Evolutionary conservation across 768 basidiomycete genomes (phyloP), one percentile per base, ranked within the genome.

Genomic region (Trametes elegans): DNA sequence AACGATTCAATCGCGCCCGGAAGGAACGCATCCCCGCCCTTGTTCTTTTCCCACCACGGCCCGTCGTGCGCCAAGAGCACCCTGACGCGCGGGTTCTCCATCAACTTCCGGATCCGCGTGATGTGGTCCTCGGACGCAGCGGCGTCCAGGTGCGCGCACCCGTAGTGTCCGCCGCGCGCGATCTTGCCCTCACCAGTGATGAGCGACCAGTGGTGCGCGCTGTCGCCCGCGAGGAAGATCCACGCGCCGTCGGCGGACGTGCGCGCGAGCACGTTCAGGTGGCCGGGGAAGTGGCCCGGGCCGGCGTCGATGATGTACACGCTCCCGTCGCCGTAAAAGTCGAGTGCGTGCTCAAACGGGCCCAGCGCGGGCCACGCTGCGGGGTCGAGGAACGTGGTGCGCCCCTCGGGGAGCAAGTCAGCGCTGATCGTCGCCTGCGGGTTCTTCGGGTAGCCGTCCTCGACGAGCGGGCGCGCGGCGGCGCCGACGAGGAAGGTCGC

Each of bases 191-290:
- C 72, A 7, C 77, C 77, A 0, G 71, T 78, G 57, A 84, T 63
- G 46, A 83, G 67, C 18, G 75, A 70, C 71, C 74, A 74, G 62
- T 82, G 76, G 63, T 60, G 59, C 47, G 59, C 59, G 38, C 79
- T 79, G 62, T 85, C 83, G 0, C 79, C 81, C 3, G 71, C 82
- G 16, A 84, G 71, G 60, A 75, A 79, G n/a, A 84, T 69, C 83
- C 83, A 85, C 0, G 67, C 75, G n/a, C 80, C 80, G 34, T 78
- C 74, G 5, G 75, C 53, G 7, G 80, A 83, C 3, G 81, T 83
- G 34, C 83, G 80, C 6, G 72, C 80, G 10, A 83, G 74, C 31
- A 79, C 55, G 56, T 79, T 82, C 53, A 84, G 58, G 50, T 85
- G 83, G 0, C 84, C 84, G 1, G 69, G 66, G 27, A 82, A 62